phyloP scores from a whole-genome alignment of 139 green algal genomes.

The Diplosphaera chodatii region DNA sequence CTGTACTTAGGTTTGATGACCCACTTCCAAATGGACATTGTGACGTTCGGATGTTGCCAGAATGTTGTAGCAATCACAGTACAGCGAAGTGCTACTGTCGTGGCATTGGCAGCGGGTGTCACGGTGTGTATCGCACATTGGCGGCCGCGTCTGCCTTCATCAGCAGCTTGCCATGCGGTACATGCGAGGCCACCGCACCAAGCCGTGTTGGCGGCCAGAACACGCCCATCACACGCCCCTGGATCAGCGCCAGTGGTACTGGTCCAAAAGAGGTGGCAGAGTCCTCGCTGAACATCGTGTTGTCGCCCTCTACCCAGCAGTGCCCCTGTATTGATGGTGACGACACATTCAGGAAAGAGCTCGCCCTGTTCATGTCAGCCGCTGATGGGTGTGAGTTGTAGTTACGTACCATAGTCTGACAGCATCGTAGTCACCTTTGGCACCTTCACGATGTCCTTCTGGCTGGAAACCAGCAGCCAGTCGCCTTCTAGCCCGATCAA shows the following conservation, averaged over 20 bases:
- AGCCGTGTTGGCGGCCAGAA: constrained; percentile 53
- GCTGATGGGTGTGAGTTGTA: too few species aligned
- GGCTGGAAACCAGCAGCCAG: constrained; percentile 45
- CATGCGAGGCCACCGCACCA: constrained; percentile 6
- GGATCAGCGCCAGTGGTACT: constrained; percentile 60
- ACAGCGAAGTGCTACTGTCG: too few species aligned
- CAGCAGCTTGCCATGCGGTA: constrained; percentile 6
- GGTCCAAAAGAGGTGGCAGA: constrained; percentile 54
- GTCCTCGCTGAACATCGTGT: constrained; percentile 41
- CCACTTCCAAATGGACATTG: too few species aligned
- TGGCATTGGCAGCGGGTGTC: neutral
- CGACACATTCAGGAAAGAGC: neutral
- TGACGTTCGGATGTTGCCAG: too few species aligned
- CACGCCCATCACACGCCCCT: constrained; percentile 49
- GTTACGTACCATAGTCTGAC: too few species aligned
- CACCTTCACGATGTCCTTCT: constrained; percentile 28
- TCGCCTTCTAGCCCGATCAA: constrained; percentile 77
- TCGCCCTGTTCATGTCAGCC: neutral
- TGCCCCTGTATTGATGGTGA: constrained; percentile 53
- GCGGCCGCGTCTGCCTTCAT: neutral
- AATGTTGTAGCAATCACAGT: too few species aligned
- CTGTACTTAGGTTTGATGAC: too few species aligned
- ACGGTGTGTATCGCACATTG: neutral
- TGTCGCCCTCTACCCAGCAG: constrained; percentile 87
- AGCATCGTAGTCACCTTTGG: constrained; percentile 27